phyloP scores from a whole-genome alignment of 2,329 filamentous ascomycete genomes.

The Ophiocordyceps camponoti-rufipedis region DNA sequence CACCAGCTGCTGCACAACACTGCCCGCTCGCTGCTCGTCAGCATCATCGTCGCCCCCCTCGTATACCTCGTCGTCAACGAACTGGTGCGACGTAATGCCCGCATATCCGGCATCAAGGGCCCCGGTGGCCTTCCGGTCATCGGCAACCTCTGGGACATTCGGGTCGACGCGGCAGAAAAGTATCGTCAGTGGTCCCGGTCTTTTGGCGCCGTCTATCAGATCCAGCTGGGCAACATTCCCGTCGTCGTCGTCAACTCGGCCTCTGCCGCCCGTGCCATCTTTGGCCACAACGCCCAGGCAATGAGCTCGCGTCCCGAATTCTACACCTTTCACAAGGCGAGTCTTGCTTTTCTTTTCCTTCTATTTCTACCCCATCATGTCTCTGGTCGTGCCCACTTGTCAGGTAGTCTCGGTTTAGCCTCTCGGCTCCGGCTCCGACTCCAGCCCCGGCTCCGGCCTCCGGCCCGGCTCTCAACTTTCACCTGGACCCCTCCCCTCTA shows the following conservation, averaged over 20 bases:
- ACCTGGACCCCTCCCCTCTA: too few species aligned
- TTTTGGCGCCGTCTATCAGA: conserved; percentile 33
- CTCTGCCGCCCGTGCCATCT: conserved; percentile 28
- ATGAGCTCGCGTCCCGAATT: conserved; percentile 36
- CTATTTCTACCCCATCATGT: background rate
- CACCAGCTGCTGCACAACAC: conserved; percentile 7
- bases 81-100: conserved; percentile 22
- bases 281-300: conserved; percentile 33
- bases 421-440: background rate
- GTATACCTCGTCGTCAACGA: conserved; percentile 30
- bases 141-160: conserved; percentile 35
- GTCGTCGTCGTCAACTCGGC: conserved; percentile 37
- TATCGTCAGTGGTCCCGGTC: conserved; percentile 34
- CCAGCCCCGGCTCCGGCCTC: background rate
- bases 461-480: background rate
- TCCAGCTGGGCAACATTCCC: conserved; percentile 37
- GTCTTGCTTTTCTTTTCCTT: background rate
- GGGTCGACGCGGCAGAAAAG: conserved; percentile 34
- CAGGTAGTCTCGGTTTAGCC: too few species aligned
- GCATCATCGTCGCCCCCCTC: conserved; percentile 13
- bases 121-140: conserved; percentile 32
- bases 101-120: conserved; percentile 26
- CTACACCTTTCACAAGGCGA: conserved; percentile 39
- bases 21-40: conserved; percentile 6
- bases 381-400: background rate